Base-by-base conservation (phyloP, 306 rosid genomes). In the Albizia julibrissin region DNA sequence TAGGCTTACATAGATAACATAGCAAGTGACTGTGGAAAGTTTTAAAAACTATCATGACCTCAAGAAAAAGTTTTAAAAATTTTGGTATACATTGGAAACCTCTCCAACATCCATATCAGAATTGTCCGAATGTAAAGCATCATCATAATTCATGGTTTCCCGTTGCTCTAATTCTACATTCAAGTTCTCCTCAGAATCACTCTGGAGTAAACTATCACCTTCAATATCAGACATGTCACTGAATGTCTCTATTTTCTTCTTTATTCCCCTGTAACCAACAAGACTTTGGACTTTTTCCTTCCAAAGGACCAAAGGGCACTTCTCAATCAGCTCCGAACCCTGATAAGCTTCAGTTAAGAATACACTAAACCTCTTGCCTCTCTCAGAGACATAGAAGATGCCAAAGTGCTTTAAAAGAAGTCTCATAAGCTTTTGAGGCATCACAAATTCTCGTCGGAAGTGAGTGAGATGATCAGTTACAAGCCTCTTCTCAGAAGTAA, bases 341-440 rank as follows among this genome's bases (percentile, higher is more conserved):
- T 91, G 92, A 79, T 91, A 95, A 66, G 93, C 97, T 81, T 93
- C 97, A 0, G 87, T 93, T 61, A 95, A 81, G 87, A 91, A 91
- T 77, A 93, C 97, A 54, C 91, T 87, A 77, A 93, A 91, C 83
- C 99, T 89, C 94, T 91, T 93, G 78, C 98, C 98, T 52, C 98
- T 89, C 94, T 95, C 99, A 0, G 97, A 93, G 3, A 95, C 98
- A 75, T 93, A 93, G 84, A 95, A 95, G 6, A 95, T 89, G 43
- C 98, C 97, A 69, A 88, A 83, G 79, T 95, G 97, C 89, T 93
- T 95, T 78, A 95, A 79, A 83, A 95, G 86, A 83, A 95, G 93
- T 75, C 95, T 93, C 98, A 93, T 95, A 50, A 95, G 84, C 87
- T 91, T 95, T 82, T 93, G 98, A 74, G 98, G 99, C 99, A 95